Conservation (phyloP, 192 early-diverging fungal genomes). For the Coemansia sp. region DNA sequence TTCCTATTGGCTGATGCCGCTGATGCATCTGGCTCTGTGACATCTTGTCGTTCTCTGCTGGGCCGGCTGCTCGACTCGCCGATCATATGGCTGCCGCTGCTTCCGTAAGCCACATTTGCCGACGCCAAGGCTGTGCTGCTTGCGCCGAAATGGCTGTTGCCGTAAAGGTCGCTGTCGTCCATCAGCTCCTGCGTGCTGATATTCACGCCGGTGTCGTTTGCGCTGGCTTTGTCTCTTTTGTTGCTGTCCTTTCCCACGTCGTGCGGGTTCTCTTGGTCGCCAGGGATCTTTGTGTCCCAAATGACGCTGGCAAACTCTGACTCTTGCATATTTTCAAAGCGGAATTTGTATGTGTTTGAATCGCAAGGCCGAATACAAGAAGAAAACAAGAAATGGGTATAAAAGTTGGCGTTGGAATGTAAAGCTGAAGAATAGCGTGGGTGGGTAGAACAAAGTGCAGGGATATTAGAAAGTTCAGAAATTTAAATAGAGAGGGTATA, state of each 20-base stretch:
- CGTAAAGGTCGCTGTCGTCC: slow-evolving; percentile 5
- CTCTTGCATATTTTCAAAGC: slow-evolving; percentile 29
- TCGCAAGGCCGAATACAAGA: too few relatives aligned
- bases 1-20: slow-evolving; percentile 10
- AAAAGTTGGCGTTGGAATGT: too few relatives aligned
- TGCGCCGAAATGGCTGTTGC: slow-evolving; percentile 9
- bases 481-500: too few relatives aligned
- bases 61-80: slow-evolving; percentile 17
- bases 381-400: too few relatives aligned
- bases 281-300: slow-evolving; percentile 46
- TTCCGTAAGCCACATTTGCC: slow-evolving; percentile 38
- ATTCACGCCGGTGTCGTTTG: not conserved
- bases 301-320: slow-evolving; percentile 54
- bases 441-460: too few relatives aligned
- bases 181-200: slow-evolving; percentile 15
- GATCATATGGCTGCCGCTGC: not conserved
- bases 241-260: slow-evolving; percentile 2
- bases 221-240: not conserved
- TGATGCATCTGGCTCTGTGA: slow-evolving; percentile 3
- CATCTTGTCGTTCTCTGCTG: slow-evolving; percentile 6
- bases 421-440: too few relatives aligned
- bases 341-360: not conserved
- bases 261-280: slow-evolving; percentile 14
- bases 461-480: too few relatives aligned
- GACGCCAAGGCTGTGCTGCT: slow-evolving; percentile 1